Conservation (phyloP, 2,329 filamentous ascomycete species). For the Talaromyces sp. region DNA sequence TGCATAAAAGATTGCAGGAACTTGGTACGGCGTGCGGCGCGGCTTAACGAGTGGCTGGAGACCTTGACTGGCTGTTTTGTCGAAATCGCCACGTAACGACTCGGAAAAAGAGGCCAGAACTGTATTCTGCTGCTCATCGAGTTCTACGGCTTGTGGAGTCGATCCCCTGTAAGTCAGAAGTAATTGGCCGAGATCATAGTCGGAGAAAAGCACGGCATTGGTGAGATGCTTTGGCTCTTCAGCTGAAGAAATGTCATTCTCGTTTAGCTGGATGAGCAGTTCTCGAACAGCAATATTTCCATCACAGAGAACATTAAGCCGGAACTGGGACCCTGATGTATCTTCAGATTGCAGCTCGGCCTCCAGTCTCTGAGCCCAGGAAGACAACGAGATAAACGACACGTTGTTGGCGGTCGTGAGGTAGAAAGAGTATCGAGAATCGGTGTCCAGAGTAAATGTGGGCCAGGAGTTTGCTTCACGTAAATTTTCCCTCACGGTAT, state of each 20-base stretch:
- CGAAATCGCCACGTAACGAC: conserved; percentile 27
- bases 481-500: conserved; percentile 35
- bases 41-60: conserved; percentile 20
- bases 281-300: conserved; percentile 50
- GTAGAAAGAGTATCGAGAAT: conserved; percentile 58
- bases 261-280: conserved; percentile 43
- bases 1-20: conserved; percentile 41
- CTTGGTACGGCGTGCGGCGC: conserved; percentile 43
- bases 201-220: conserved; percentile 52
- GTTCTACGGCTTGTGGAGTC: conserved; percentile 50
- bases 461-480: conserved; percentile 43
- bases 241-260: conserved; percentile 24
- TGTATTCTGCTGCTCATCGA: conserved; percentile 47
- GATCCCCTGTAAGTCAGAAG: conserved; percentile 50
- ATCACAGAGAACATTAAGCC: conserved; percentile 55
- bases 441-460: conserved; percentile 55
- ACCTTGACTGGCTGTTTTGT: conserved; percentile 21
- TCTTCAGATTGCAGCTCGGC: conserved; percentile 54
- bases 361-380: conserved; percentile 57
- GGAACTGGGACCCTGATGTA: conserved; percentile 53
- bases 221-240: conserved; percentile 39
- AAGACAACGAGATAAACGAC: conserved; percentile 53
- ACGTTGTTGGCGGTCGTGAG: conserved; percentile 55
- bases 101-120: conserved; percentile 30
- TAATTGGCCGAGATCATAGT: conserved; percentile 58